Percentiles rank a stretch among this genome's conserved stretches.
Conservation (phyloP, 2,329 filamentous ascomycete genomes). For the Xylariaceae sp. region DNA sequence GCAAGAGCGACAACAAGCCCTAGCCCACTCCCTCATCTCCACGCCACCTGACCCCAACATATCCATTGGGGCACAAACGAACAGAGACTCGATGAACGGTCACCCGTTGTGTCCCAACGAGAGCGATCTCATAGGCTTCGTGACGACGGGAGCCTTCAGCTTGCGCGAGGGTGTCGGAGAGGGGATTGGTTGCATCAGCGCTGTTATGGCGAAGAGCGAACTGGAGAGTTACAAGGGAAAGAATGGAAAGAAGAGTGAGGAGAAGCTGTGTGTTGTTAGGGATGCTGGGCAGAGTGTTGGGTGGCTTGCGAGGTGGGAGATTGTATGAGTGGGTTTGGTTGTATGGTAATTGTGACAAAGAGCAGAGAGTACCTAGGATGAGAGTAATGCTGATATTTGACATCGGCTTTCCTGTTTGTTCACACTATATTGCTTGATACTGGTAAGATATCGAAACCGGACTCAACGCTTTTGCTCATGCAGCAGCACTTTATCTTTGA, state of each 20-base stretch:
- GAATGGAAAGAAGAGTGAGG: conserved; percentile 36
- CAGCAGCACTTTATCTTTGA: too few relatives aligned
- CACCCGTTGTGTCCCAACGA: conserved; percentile 69
- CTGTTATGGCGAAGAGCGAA: conserved; percentile 51
- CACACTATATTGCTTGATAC: too few relatives aligned
- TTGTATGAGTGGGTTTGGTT: conserved; percentile 44
- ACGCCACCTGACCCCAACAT: conserved; percentile 25
- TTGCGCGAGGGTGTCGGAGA: conserved; percentile 71
- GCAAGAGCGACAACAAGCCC: conserved; percentile 38
- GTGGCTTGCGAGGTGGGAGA: conserved; percentile 75
- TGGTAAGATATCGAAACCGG: too few relatives aligned
- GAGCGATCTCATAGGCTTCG: conserved; percentile 80
- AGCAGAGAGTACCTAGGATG: too few relatives aligned
- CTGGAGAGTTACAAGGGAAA: conserved; percentile 24
- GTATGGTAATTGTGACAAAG: too few relatives aligned
- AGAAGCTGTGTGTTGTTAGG: conserved; percentile 70
- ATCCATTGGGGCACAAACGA: conserved; percentile 34
- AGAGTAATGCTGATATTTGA: too few relatives aligned
- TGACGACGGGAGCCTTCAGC: conserved; percentile 82
- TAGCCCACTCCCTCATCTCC: conserved; percentile 46
- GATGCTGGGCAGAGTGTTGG: conserved; percentile 76
- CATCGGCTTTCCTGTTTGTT: too few relatives aligned
- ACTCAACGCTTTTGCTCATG: too few relatives aligned
- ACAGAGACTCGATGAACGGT: conserved; percentile 38
- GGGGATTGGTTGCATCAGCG: conserved; percentile 68